phyloP scores from a whole-genome alignment of 148 eudicot genomes.

The Linanthus parryae region DNA sequence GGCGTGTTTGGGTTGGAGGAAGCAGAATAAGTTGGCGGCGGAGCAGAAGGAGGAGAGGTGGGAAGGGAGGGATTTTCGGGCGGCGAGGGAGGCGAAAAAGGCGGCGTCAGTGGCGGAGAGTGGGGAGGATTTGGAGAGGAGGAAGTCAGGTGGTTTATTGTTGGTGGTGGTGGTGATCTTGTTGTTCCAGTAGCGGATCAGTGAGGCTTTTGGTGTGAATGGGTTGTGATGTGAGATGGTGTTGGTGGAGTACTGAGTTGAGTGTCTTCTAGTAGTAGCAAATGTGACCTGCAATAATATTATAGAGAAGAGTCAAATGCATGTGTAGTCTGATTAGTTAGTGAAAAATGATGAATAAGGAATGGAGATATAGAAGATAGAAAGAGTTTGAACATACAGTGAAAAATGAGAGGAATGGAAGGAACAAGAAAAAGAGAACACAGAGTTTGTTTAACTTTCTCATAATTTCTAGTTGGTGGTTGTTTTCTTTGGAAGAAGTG shows the following conservation, averaged over 20 bases:
- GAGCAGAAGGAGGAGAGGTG: constrained; percentile 61
- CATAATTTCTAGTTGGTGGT: no score
- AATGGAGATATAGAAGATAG: no score
- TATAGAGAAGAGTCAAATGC: no score
- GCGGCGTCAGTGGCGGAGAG: constrained; percentile 45
- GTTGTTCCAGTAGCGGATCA: constrained; percentile 70
- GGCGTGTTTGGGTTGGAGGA: neutral
- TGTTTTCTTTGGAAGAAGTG: no score
- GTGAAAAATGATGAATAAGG: no score
- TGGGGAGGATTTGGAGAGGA: constrained; percentile 81
- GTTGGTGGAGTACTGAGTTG: no score
- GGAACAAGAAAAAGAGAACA: no score
- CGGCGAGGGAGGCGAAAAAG: constrained; percentile 41
- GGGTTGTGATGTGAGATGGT: constrained; percentile 33
- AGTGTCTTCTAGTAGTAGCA: constrained; percentile 15
- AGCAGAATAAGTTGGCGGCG: constrained; percentile 67
- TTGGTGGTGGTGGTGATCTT: constrained; percentile 48
- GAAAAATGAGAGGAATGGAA: no score
- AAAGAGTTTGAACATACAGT: no score
- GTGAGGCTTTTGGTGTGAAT: constrained; percentile 70
- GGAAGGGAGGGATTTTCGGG: constrained; percentile 34
- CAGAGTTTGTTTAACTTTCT: no score
- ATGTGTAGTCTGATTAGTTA: no score
- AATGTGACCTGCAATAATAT: constrained; percentile 41
- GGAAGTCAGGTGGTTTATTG: constrained; percentile 32